Conservation (phyloP, 805 yeast species). For the Pichia sporocuriosa region DNA sequence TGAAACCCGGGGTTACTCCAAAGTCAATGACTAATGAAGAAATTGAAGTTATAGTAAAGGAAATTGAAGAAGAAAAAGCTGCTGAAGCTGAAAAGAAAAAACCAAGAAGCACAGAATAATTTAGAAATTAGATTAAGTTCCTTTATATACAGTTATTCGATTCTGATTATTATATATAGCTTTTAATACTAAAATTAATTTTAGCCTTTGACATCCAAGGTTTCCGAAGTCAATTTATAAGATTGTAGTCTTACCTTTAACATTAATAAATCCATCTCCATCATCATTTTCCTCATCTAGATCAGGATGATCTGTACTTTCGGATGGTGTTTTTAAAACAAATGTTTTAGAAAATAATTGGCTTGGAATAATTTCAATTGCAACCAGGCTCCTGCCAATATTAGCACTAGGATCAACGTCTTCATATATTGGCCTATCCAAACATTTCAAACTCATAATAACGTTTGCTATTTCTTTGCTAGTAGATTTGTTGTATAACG, state of each 20-base stretch:
- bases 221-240: background rate
- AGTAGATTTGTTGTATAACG: constrained; percentile 22
- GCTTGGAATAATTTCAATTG: constrained; percentile 25
- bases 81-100: constrained; percentile 74
- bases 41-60: constrained; percentile 66
- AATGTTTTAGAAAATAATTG: constrained; percentile 17
- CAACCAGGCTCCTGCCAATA: constrained; percentile 19
- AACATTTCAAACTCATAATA: constrained; percentile 17
- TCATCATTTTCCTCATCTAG: constrained; percentile 15
- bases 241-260: constrained; percentile 26
- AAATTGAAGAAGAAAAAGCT: constrained; percentile 82
- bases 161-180: too few species aligned
- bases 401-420: constrained; percentile 23
- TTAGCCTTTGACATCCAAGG: background rate
- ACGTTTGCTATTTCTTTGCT: constrained; percentile 24
- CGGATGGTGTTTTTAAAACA: constrained; percentile 23
- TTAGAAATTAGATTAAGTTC: too few species aligned
- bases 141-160: too few species aligned
- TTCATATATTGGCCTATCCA: constrained; percentile 17
- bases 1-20: constrained; percentile 62
- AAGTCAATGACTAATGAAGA: constrained; percentile 60
- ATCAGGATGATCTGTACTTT: constrained; percentile 8
- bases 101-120: constrained; percentile 27
- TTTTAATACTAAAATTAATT: too few species aligned
- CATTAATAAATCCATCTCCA: constrained; percentile 19